Evolutionary conservation across 768 basidiomycete species (phyloP), one percentile per base, ranked within the genome.

Genomic region (Tulasnella sp.): DNA sequence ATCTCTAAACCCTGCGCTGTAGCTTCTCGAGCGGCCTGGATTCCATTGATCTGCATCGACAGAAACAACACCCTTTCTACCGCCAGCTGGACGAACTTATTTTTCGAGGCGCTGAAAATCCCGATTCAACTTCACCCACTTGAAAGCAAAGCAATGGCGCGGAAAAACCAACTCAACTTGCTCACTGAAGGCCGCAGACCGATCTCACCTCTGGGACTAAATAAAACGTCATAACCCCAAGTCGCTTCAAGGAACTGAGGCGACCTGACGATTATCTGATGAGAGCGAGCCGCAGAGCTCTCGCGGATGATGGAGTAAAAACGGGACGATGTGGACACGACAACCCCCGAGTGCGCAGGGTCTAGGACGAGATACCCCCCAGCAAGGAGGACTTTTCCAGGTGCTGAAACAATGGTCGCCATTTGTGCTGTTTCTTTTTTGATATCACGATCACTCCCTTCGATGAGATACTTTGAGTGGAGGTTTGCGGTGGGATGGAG

Each of bases 301-400:
- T 75, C 71, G 49, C 72, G 75, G 49, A 93, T 74, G 64, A 82
- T 79, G 22, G 92, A 84, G 71, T 93, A 98, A 73, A 99, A 98
- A 42, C 96, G 81, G 21, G 92, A 91, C 10, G 90, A 90, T 15
- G 94, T 92, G 0, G 92, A 89, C 46, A 98, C 79, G 46, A 93
- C 92, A 60, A 89, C 72, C 51, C 94, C 96, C 29, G 85, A 81
- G 68, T 88, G 91, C 4, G 77, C 73, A 19, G 81, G 84, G 71
- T 98, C 92, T 62, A 98, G 85, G 27, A 99, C 91, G 63, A 99
- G 87, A 73, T 98, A 99, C 1, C 96, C 96, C 1, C 96, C 96
- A 9, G 93, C 91, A 56, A 96, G 70, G 57, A 99, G 79, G 52
- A 96, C 93, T 72, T 99, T 99, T 62, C 94, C 94, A 9, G 94